Evolutionary conservation across 1,139 yeast species (phyloP), one percentile per base, ranked within the genome.

Genomic region (Scheffersomyces cryptocercus): DNA sequence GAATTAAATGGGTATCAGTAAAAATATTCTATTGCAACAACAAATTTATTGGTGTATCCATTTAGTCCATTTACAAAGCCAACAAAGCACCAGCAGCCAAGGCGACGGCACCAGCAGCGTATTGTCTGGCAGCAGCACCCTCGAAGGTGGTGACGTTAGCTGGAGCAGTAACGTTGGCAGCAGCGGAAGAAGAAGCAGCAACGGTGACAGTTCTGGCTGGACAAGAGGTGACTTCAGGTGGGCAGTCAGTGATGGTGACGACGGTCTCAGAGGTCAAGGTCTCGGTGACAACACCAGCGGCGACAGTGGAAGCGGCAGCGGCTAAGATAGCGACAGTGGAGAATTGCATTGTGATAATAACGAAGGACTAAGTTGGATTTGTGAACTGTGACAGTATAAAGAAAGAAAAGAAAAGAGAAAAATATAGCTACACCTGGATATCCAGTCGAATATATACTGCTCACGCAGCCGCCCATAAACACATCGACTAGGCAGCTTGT

Each of bases 11-110:
- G 26, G 26, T 20, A 20, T 20, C 26, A 20, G 26, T 20, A 20
- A 20, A 20, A 20, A 6, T 20, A 20, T 6, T 20, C 26, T 20
- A 20, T 20, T 20, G 26, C 26, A 20, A 20, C 26, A 20, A 20
- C 26, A 20, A 20, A 20, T 6, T 20, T 20, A 20, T 20, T 20
- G 26, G 26, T 20, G 8, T 20, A 20, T 20, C 26, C 35, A 31
- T 31, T 31, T 31, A 31, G 20, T 31, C 35, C 45, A 46, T 65
- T 72, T 73, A 73, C 64, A 73, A 71, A 67, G 77, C 77, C 62
- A 73, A 71, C 62, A 73, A 70, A 67, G 77, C 78, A 70, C 77
- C 78, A 48, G 78, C 79, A 63, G 75, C 75, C 58, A 73, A 60
- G 58, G 75, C 78, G 59, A 71, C 77, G 58, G 70, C 73, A 70